Base-by-base conservation (phyloP, 2,329 filamentous ascomycete genomes). In the Fusarium solani-melongenae region DNA sequence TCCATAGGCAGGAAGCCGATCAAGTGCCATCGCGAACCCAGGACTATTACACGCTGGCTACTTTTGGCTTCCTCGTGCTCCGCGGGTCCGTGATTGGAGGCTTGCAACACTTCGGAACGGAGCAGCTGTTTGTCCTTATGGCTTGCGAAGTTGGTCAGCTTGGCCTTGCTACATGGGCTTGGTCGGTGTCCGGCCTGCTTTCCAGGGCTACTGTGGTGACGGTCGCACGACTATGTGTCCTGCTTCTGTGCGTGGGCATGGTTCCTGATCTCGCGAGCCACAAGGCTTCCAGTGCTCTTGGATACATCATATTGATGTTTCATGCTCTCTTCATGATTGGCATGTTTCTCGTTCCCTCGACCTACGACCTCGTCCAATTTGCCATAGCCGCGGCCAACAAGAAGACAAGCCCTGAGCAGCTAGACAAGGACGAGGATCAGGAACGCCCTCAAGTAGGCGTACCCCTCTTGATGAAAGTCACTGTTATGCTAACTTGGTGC, bases 1-100 rank as follows among this genome's bases (percentile, higher is more conserved):
- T 63, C 90, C 92, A 81, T 92, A 92, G 80, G 90, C 91, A n/a
- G 91, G 91, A 80, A 88, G 86, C 61, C 88, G 90, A 81, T 2
- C 31, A 68, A 8, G 29, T 55, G 1, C 31, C 59, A 0, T 71
- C 68, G 0, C 66, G 65, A 2, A 89, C 89, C 74, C 88, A 91
- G 1, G 90, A 91, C 27, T 33, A 75, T 14, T 29, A 87, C 89
- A 2, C 70, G 1, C 24, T 72, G 4, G 66, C 69, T 9, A 70
- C 70, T 0, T 77, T 77, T 41, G 61, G 49, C 2, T 64, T 77
- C 4, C 36, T 77, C 2, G 46, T 77, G 12, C 56, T 65, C 1
- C 67, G 75, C 2, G 75, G 75, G 1, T 57, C 66, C 1, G 49
- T 62, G 0, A 73, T 76, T 1, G 75, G 75, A 2, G 75, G 67